Percentiles rank a stretch among this genome's conserved stretches.
Evolutionary conservation across 768 basidiomycete genomes (phyloP).

Genomic region (Termitomyces sp.): DNA sequence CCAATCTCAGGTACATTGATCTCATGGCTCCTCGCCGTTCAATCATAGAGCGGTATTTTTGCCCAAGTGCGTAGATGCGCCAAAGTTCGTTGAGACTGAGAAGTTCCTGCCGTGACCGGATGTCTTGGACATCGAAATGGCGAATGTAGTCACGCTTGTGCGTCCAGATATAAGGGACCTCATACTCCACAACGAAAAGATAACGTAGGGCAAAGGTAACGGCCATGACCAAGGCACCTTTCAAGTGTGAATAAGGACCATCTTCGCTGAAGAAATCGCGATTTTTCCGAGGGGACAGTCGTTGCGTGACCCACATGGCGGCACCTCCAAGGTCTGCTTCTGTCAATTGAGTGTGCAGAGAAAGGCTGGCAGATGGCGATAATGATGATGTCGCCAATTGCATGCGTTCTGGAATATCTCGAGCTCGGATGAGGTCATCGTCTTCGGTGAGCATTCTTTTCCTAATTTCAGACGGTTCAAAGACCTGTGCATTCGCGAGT

Average conservation of each 20-base stretch:
- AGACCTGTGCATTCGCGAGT: constrained; percentile 60
- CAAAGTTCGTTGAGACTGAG: constrained; percentile 82
- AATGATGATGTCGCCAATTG: constrained; percentile 85
- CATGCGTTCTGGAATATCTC: constrained; percentile 95
- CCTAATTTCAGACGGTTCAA: constrained; percentile 95
- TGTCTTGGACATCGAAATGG: constrained; percentile 70
- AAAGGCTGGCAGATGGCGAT: constrained; percentile 61
- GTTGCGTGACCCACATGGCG: constrained; percentile 84
- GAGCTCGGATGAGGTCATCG: constrained; percentile 87
- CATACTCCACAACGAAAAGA: constrained; percentile 84
- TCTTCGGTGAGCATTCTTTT: constrained; percentile 87
- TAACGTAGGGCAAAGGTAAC: constrained; percentile 78
- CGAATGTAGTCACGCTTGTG: constrained; percentile 92
- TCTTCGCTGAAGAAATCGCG: constrained; percentile 69
- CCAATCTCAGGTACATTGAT: constrained; percentile 66
- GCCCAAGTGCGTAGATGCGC: constrained; percentile 86
- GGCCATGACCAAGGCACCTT: constrained; percentile 70
- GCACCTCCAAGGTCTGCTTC: constrained; percentile 78
- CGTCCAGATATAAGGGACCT: constrained; percentile 94
- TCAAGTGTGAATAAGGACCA: constrained; percentile 59
- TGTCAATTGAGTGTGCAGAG: constrained; percentile 60
- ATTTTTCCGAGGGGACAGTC: constrained; percentile 69
- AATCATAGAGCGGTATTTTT: constrained; percentile 84
- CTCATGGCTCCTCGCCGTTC: constrained; percentile 68
- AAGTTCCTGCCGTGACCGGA: constrained; percentile 64